phyloP scores from a whole-genome alignment of 257 asterid species.

The Galeopsis tetrahit region DNA sequence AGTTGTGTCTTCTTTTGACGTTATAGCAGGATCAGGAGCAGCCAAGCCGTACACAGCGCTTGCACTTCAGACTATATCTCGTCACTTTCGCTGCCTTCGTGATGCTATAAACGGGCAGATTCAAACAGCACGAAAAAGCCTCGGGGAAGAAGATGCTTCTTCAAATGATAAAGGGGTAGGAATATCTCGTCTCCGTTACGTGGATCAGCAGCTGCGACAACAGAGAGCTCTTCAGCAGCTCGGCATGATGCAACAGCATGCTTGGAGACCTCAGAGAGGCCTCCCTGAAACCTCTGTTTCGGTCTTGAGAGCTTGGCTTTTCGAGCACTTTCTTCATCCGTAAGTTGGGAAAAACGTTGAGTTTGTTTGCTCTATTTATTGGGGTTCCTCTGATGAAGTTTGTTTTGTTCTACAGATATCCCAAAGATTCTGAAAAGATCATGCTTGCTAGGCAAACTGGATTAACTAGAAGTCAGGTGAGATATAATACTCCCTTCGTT shows the following conservation, averaged over 20 bases:
- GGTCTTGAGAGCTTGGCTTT: constrained; percentile 87
- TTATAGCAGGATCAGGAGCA: constrained; percentile 71
- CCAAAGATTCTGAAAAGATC: constrained; percentile 87
- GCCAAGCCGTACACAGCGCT: constrained; percentile 83
- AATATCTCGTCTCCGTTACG: constrained; percentile 75
- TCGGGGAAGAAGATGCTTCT: constrained; percentile 75
- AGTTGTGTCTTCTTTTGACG: constrained; percentile 78
- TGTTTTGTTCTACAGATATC: constrained; percentile 59
- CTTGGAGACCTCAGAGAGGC: constrained; percentile 97
- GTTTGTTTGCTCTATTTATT: not conserved
- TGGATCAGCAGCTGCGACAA: constrained; percentile 77
- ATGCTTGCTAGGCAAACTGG: constrained; percentile 94
- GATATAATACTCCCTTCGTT: not conserved
- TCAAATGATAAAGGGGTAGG: constrained; percentile 57
- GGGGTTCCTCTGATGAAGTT: not conserved
- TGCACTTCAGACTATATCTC: constrained; percentile 84
- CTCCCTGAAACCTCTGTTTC: constrained; percentile 84
- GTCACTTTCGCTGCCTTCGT: constrained; percentile 83
- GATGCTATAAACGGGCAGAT: constrained; percentile 78
- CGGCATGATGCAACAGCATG: constrained; percentile 83
- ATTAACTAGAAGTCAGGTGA: constrained; percentile 89
- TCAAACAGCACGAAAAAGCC: constrained; percentile 56
- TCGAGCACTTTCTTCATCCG: constrained; percentile 96
- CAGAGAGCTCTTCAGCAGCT: constrained; percentile 89
- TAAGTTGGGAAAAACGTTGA: constrained; percentile 32